These are phyloP conservation scores for Ganoderma leucocontextum DNA, from an alignment of 1,284 basidiomycete genomes.

Conservation along the genomic window DNA sequence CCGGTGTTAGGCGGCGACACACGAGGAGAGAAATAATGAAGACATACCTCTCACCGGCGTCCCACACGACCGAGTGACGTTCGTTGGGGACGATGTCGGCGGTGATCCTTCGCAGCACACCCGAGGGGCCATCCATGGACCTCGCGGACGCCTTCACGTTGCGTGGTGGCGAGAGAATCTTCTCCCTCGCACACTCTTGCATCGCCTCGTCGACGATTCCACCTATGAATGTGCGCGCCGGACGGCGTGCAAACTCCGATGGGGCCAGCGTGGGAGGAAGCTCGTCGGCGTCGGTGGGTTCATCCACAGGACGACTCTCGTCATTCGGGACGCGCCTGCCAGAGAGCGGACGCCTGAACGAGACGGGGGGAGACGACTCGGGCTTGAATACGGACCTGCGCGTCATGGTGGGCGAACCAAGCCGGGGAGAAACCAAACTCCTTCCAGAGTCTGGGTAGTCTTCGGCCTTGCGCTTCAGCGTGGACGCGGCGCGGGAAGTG, in stretches of 20 bases:
- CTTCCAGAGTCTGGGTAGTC: not conserved
- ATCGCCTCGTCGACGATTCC: conserved; percentile 16
- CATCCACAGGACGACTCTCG: not conserved
- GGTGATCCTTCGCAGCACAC: conserved; percentile 20
- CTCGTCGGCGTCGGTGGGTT: not conserved
- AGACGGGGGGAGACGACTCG: not conserved
- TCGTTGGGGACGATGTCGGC: conserved; percentile 22
- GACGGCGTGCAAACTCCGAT: conserved; percentile 8
- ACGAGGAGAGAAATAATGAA: not conserved
- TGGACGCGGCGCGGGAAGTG: not conserved
- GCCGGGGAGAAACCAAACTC: not conserved
- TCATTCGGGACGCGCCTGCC: not conserved
- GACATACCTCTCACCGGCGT: conserved; percentile 22
- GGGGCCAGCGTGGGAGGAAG: conserved; percentile 9
- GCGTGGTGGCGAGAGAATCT: conserved; percentile 4
- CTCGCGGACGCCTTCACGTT: not conserved
- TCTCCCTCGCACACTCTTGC: conserved; percentile 21
- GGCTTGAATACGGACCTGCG: conserved; percentile 8
- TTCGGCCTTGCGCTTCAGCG: conserved; percentile 12
- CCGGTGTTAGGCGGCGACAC: not conserved
- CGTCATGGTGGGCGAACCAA: not conserved
- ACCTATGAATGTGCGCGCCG: conserved; percentile 4
- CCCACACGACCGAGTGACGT: conserved; percentile 28
- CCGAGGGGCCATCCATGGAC: not conserved
- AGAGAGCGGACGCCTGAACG: not conserved